phyloP scores from a whole-genome alignment of 75 land plant species.

The Cryptomeria japonica region DNA sequence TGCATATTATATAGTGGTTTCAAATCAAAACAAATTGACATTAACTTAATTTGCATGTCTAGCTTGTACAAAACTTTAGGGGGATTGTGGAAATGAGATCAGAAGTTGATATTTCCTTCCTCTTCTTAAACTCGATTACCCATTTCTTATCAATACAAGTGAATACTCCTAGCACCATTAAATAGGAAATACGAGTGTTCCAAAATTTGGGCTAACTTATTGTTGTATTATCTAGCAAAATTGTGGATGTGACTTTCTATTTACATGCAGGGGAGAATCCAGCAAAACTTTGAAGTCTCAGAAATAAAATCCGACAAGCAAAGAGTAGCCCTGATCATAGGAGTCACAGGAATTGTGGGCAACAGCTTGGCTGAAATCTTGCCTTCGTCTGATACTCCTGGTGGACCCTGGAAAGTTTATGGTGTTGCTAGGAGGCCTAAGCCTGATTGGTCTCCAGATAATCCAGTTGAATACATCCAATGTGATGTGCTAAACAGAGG shows the following conservation, averaged over 20 bases:
- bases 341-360: conserved; percentile 80
- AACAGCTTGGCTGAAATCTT: conserved; percentile 70
- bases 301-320: not conserved
- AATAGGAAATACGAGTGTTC: not conserved
- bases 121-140: not conserved
- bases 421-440: conserved; percentile 61
- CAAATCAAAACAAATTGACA: not conserved
- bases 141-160: not conserved
- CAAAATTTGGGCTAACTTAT: not conserved
- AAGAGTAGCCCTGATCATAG: conserved; percentile 49
- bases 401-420: conserved; percentile 82
- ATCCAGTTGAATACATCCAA: conserved; percentile 42
- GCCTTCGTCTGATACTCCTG: conserved; percentile 58
- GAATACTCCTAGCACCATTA: not conserved
- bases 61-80: not conserved
- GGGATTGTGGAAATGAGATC: not conserved
- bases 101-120: not conserved
- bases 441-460: conserved; percentile 18
- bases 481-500: conserved; percentile 51
- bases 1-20: not conserved
- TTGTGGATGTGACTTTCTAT: not conserved
- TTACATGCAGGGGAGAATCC: not conserved
- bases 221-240: not conserved
- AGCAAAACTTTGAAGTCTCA: not conserved
- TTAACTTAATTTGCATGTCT: not conserved